phyloP scores from a whole-genome alignment of 306 rosid species.

The Prunus armeniaca region DNA sequence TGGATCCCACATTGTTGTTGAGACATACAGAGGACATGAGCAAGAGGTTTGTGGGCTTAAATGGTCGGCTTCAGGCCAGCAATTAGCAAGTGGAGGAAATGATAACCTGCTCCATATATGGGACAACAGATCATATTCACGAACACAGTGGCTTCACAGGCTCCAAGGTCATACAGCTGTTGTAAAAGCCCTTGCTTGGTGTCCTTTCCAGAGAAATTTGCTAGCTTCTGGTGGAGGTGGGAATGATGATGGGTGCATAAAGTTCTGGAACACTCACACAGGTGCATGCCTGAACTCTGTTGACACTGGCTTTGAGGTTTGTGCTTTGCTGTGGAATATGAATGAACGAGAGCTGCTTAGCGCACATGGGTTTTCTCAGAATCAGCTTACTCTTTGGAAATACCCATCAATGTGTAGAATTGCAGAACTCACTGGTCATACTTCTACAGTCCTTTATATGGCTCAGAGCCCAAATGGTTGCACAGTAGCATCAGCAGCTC shows the following conservation, averaged over 20 bases:
- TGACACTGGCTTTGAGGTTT: slow-evolving; percentile 28
- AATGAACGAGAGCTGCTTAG: slow-evolving; percentile 82
- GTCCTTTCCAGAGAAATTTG: slow-evolving; percentile 20
- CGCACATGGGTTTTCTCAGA: slow-evolving; percentile 66
- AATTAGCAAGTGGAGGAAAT: slow-evolving; percentile 44
- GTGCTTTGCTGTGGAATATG: slow-evolving; percentile 70
- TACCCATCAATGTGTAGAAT: too few species aligned
- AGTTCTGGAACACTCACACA: slow-evolving; percentile 75
- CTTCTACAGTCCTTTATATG: too few species aligned
- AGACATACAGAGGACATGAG: too few species aligned
- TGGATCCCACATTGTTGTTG: too few species aligned
- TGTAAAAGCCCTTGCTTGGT: slow-evolving; percentile 65
- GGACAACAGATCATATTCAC: slow-evolving; percentile 48
- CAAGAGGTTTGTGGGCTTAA: slow-evolving; percentile 68
- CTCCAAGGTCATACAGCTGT: slow-evolving; percentile 38
- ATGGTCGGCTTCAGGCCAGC: slow-evolving; percentile 74
- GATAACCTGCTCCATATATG: too few species aligned
- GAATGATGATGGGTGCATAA: slow-evolving; percentile 63
- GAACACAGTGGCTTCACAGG: slow-evolving; percentile 71
- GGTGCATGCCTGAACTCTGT: slow-evolving; percentile 68
- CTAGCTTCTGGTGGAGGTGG: slow-evolving; percentile 35
- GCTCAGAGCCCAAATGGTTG: slow-evolving; percentile 19
- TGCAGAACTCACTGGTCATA: too few species aligned
- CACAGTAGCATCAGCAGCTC: slow-evolving; percentile 46
- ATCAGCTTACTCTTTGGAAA: too few species aligned